Base-by-base conservation (phyloP, 2,329 filamentous ascomycete species). In the Aaosphaeria arxii region DNA sequence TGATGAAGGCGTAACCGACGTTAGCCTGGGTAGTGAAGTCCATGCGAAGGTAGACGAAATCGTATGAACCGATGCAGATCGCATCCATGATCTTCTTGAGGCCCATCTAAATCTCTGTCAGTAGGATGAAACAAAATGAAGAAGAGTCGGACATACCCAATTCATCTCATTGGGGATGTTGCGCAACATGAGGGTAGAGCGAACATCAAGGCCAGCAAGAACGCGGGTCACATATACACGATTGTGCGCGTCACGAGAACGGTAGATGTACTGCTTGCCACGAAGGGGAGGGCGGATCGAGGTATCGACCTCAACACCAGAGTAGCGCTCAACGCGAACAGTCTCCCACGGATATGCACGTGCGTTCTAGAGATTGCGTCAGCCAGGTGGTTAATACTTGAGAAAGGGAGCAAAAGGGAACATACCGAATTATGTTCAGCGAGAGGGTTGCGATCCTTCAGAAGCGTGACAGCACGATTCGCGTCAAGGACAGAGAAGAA, bases 1-100 rank as follows among this genome's bases (percentile, higher is more conserved):
- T 96, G 74, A 99, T 90, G 71, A 97, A 99, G 0, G 91, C 92
- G 70, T 97, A 97, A 41, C 94, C 94, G 49, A 97, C 92, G 66
- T 91, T 95, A 53, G 54, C 64, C 45, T 50, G 66, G 35, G 71
- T 70, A 46, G 68, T 55, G 53, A 70, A 77, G 54, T 83, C 82
- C 59, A 97, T 97, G 36, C 94, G 86, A 45, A 97, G 74, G 67
- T 99, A 99, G 77, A 95, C 84, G 70, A 97, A 97, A 65, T 97
- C 91, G 67, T 95, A 97, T 53, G 87, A 86, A 30, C 90, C 91
- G 71, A 80, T 83, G 67, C 85, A 89, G 11, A 85, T 87, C 53
- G 86, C 78, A 62, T 96, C 89, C 11, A 97, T 78, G 47, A 95
- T 85, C 1, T 77, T 72, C 75, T 95, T 95, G 11, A 96, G 74